phyloP scores from a whole-genome alignment of 208 protist genomes.

The Herpetomonas tarakana region DNA sequence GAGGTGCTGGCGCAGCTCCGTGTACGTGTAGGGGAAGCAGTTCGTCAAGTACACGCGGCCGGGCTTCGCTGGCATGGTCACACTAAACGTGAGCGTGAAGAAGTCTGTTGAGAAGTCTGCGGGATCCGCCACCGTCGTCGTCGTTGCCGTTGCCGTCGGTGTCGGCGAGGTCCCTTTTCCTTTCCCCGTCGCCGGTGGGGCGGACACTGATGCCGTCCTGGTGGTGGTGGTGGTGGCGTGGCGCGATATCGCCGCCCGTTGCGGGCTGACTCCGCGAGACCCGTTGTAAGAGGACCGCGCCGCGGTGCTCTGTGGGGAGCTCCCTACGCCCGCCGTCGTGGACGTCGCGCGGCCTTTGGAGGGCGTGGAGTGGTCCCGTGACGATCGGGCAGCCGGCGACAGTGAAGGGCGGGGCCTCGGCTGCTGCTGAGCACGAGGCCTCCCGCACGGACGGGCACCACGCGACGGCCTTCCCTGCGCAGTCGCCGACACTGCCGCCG shows the following conservation, averaged over 20 bases:
- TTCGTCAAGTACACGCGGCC: conserved; percentile 93
- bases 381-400: background rate
- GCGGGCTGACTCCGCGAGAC: background rate
- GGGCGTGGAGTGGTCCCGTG: background rate
- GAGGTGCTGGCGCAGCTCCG: conserved; percentile 68
- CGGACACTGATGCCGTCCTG: too few relatives aligned
- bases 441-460: too few relatives aligned
- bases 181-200: background rate
- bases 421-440: background rate
- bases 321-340: background rate
- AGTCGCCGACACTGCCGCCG: too few relatives aligned
- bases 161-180: background rate
- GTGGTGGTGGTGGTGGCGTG: background rate
- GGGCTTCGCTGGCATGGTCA: conserved; percentile 69
- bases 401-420: background rate
- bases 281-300: background rate
- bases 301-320: background rate
- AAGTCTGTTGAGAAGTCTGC: conserved; percentile 25
- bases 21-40: conserved; percentile 97
- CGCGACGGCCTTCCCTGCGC: too few relatives aligned
- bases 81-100: conserved; percentile 92
- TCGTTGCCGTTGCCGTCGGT: background rate
- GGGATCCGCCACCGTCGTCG: background rate
- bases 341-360: background rate
- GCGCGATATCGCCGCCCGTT: background rate